Evolutionary conservation across 2,329 filamentous ascomycete genomes (phyloP).

Genomic region (Ceratocystis cacaofunesta): DNA sequence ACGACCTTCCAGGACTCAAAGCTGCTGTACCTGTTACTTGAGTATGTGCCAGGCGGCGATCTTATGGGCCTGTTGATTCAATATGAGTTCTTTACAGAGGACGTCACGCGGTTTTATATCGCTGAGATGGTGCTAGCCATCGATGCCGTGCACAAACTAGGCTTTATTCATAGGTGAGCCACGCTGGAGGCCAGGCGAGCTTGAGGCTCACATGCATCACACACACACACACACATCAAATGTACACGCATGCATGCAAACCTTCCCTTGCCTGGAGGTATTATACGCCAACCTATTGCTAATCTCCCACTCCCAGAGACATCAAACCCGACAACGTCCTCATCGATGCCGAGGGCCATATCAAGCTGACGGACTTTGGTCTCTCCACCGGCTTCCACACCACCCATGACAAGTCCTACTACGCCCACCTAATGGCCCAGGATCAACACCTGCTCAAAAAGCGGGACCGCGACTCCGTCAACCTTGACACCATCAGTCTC

Average conservation of each 20-base stretch:
- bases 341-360: constrained; percentile 84
- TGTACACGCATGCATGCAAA: too few species aligned
- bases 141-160: constrained; percentile 64
- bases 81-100: constrained; percentile 69
- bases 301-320: constrained; percentile 38
- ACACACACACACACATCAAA: too few species aligned
- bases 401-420: constrained; percentile 95
- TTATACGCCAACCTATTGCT: too few species aligned
- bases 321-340: constrained; percentile 99
- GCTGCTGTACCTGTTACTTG: constrained; percentile 69
- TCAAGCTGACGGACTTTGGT: constrained; percentile 97
- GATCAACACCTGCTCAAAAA: constrained; percentile 56
- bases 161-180: constrained; percentile 59
- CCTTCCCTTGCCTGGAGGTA: too few species aligned
- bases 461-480: constrained; percentile 74
- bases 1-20: constrained; percentile 65
- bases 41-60: constrained; percentile 66
- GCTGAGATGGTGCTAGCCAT: constrained; percentile 68
- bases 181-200: constrained; percentile 24
- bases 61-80: constrained; percentile 77
- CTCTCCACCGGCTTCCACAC: constrained; percentile 96
- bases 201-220: too few species aligned
- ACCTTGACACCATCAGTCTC: constrained; percentile 93
- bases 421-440: constrained; percentile 75
- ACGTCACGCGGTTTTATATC: constrained; percentile 75